Evolutionary conservation across 2,329 filamentous ascomycete species (phyloP).

Genomic region (Diaporthe eres): DNA sequence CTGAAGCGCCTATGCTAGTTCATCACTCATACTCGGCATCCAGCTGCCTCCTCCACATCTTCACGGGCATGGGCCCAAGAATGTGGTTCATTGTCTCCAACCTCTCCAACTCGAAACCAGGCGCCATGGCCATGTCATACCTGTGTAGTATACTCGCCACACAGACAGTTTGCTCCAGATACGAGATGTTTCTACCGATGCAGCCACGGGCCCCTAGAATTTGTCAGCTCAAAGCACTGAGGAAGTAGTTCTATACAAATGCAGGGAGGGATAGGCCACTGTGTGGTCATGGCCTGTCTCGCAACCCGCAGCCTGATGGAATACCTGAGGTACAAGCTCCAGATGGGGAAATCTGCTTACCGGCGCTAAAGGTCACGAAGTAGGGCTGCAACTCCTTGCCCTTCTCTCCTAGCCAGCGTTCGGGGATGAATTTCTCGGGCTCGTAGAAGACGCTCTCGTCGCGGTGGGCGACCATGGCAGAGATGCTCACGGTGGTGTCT

Average conservation of each 20-base stretch:
- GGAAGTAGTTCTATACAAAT: neutral
- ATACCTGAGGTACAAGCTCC: neutral
- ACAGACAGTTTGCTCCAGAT: slow-evolving; percentile 62
- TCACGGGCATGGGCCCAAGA: slow-evolving; percentile 16
- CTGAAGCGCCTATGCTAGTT: slow-evolving; percentile 19
- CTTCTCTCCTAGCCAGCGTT: slow-evolving; percentile 51
- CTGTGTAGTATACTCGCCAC: slow-evolving; percentile 58
- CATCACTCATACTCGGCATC: slow-evolving; percentile 4
- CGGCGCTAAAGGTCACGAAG: neutral
- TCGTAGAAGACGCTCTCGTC: slow-evolving; percentile 56
- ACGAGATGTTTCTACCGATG: slow-evolving; percentile 52
- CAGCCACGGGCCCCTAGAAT: slow-evolving; percentile 44
- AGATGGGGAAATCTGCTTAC: neutral
- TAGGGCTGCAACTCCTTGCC: slow-evolving; percentile 34
- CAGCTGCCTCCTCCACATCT: slow-evolving; percentile 32
- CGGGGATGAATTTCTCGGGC: slow-evolving; percentile 53
- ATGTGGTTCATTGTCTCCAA: slow-evolving; percentile 27
- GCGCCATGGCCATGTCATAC: slow-evolving; percentile 53
- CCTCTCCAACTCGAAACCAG: slow-evolving; percentile 11
- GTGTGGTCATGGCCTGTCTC: neutral
- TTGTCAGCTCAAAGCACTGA: neutral
- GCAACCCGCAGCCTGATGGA: neutral
- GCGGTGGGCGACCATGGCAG: slow-evolving; percentile 63
- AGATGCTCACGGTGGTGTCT: slow-evolving; percentile 56
- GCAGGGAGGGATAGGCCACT: neutral